Conservation (phyloP, 345 rosid genomes). For the Eutrema heterophyllum region DNA sequence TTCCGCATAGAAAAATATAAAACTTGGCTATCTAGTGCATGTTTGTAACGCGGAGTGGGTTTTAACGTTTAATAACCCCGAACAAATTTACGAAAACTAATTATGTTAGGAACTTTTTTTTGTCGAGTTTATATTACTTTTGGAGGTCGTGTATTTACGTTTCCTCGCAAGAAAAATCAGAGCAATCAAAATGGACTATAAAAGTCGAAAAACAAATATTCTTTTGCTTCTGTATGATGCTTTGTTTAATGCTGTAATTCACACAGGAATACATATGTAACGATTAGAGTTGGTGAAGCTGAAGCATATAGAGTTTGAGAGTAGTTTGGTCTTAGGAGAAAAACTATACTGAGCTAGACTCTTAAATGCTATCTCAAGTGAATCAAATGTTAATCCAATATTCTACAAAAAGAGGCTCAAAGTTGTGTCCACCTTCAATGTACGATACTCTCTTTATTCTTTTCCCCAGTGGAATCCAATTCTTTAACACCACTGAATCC, state of each 20-base stretch:
- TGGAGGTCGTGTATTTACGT: background rate
- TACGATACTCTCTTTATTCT: conserved; percentile 10
- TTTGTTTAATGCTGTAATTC: background rate
- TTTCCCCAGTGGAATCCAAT: conserved; percentile 27
- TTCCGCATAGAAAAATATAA: too few relatives aligned
- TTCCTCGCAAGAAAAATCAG: background rate
- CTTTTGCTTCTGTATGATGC: background rate
- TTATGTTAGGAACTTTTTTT: too few relatives aligned
- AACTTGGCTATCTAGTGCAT: too few relatives aligned
- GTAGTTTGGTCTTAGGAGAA: background rate
- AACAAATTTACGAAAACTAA: too few relatives aligned
- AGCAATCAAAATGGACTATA: background rate
- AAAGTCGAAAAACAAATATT: background rate
- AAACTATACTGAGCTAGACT: background rate
- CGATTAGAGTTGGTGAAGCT: background rate
- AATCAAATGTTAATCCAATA: background rate
- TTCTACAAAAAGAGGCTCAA: background rate
- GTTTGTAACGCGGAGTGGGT: too few relatives aligned
- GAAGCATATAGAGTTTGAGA: background rate
- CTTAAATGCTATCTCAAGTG: background rate
- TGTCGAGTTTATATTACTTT: too few relatives aligned
- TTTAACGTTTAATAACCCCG: too few relatives aligned
- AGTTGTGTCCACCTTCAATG: conserved; percentile 12
- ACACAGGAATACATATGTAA: background rate
- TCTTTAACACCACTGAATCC: conserved; percentile 54